Percentiles rank a stretch among this genome's conserved stretches.
Evolutionary conservation across 495 filamentous ascomycete genomes (phyloP).

Genomic region (Neurospora hispaniola): DNA sequence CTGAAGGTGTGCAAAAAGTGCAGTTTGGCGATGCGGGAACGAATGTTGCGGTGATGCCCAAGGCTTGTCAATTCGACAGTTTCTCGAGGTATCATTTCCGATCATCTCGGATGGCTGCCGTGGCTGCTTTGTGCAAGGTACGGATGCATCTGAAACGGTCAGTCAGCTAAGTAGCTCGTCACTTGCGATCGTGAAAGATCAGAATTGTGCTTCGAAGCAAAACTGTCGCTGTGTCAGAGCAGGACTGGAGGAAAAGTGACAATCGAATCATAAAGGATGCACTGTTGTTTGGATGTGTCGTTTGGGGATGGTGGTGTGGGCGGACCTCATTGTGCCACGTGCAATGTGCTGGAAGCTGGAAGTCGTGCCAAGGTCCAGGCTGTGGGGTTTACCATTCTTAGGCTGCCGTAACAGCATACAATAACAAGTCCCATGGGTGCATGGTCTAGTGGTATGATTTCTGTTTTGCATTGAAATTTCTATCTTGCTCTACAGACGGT

Average conservation of each 20-base stretch:
- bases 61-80: background rate
- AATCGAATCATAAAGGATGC: background rate
- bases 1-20: background rate
- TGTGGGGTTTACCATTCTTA: background rate
- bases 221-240: background rate
- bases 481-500: conserved; percentile 5
- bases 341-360: background rate
- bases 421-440: background rate
- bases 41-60: background rate
- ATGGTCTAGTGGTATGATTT: conserved; percentile 8
- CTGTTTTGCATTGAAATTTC: conserved; percentile 6
- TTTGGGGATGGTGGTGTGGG: background rate
- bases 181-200: background rate
- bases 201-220: background rate
- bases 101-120: background rate
- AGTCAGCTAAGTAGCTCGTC: background rate
- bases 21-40: background rate
- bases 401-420: too few relatives aligned
- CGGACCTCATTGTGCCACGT: background rate
- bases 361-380: background rate
- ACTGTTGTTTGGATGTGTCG: background rate
- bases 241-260: background rate
- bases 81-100: background rate
- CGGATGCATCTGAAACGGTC: background rate
- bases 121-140: background rate